phyloP scores from a whole-genome alignment of 2,329 filamentous ascomycete genomes.

The Colletotrichum orchidophilum region DNA sequence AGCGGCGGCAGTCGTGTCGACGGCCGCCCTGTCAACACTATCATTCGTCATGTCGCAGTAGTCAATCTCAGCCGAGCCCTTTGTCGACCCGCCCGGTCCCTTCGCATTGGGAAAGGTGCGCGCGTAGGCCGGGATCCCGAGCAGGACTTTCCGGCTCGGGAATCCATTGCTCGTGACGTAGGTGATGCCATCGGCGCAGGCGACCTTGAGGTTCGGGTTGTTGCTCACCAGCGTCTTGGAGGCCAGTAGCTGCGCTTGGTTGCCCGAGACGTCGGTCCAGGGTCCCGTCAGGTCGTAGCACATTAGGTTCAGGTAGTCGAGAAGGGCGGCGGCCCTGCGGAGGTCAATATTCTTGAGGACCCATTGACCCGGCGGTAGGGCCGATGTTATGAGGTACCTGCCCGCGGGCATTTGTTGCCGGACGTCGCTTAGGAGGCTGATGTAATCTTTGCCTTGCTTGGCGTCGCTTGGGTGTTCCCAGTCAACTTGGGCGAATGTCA shows the following conservation, averaged over 20 bases:
- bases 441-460: slow-evolving; percentile 65
- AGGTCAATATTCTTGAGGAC: slow-evolving; percentile 69
- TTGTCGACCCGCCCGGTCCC: slow-evolving; percentile 63
- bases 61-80: slow-evolving; percentile 63
- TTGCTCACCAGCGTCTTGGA: slow-evolving; percentile 22
- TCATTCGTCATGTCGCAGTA: slow-evolving; percentile 67
- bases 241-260: slow-evolving; percentile 70
- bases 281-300: slow-evolving; percentile 74
- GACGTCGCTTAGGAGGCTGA: slow-evolving; percentile 64
- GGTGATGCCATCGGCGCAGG: slow-evolving; percentile 64
- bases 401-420: slow-evolving; percentile 64
- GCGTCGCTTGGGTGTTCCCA: slow-evolving; percentile 71
- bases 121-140: slow-evolving; percentile 72
- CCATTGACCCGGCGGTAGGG: slow-evolving; percentile 71
- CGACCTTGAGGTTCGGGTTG: slow-evolving; percentile 46
- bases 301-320: slow-evolving; percentile 75
- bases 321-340: slow-evolving; percentile 54
- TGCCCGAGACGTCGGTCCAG: slow-evolving; percentile 68
- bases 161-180: slow-evolving; percentile 65
- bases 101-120: slow-evolving; percentile 66
- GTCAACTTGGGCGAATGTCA: slow-evolving; percentile 59
- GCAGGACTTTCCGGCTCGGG: slow-evolving; percentile 64
- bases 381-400: slow-evolving; percentile 67
- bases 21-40: slow-evolving; percentile 51
- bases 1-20: slow-evolving; percentile 63